Evolutionary conservation across 2,329 filamentous ascomycete species (phyloP), one percentile per base, ranked within the genome.

Genomic region (Hypomyces rosellus): DNA sequence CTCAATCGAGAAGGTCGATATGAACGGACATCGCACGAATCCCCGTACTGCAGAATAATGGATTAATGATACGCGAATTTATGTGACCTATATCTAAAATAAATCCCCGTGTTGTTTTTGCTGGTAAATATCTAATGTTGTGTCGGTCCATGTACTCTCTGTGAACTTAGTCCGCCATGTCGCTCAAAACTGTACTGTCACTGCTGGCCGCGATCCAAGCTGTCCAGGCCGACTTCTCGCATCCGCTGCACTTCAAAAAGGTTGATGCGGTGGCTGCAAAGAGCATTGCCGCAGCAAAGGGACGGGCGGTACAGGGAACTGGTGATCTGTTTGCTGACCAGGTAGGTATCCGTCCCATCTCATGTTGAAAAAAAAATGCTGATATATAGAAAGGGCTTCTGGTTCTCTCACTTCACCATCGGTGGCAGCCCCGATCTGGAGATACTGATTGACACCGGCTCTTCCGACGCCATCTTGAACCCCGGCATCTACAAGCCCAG

Each of bases 71-170:
- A 7, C 34, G 39, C 15, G 15, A 38, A 15, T 44, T 37, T 14
- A 44, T 38, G 47, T 42, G 70, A 75, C 49, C 59, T 75, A 18
- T 70, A 74, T 30, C 9, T 30, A 30, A 8, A 6, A 30, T 30
- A 6, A 11, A 8, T 2, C 25, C 25, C 25, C 20, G 3, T 30
- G 25, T 30, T 30, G 25, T 30, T 30, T 30, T 30, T 2, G 9
- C 25, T 6, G 25, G 25, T 30, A 11, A 30, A 30, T 30, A 30
- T 11, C 6, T 30, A 30, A 30, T 30, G 25, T 11, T 30, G 25
- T 30, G 25, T 30, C 25, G 25, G 25, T 30, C 8, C 25, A 11
- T 30, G 6, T 11, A 30, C 25, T 3, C 25, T 30, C 25, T 30
- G 6, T 30, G 6, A 30, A 30, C 9, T 30, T 30, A 30, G 25